Evolutionary conservation across 495 filamentous ascomycete species (phyloP), one percentile per base, ranked within the genome.

Genomic region (Podospora australis): DNA sequence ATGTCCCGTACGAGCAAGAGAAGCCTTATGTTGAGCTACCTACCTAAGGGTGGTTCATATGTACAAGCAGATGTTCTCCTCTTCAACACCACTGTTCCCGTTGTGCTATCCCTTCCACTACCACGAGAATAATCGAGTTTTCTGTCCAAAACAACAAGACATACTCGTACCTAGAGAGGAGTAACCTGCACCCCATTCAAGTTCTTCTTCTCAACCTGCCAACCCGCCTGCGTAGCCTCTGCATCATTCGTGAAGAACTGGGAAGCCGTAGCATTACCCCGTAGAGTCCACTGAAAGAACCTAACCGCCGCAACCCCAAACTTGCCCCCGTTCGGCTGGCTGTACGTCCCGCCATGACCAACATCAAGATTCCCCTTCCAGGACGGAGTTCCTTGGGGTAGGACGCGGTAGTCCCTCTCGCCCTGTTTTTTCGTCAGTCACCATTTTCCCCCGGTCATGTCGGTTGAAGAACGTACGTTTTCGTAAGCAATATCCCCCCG

Each of bases 351-450:
- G 17, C 52, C 53, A 39, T 68, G 64, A 11, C 64, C 64, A 11
- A 66, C 58, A 4, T 49, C 38, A 4, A 68, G 44, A 45, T 68
- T 68, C 11, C 64, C 64, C 52, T 68, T 68, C 60, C 60, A 68
- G n/a, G 43, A n/a, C n/a, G 64, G 64, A 1, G 49, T 57, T 3
- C 36, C 44, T 1, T 34, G 32, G 22, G 60, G 59, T 22, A 67
- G 48, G 11, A 20, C 22, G 1, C 46, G 44, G 39, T 49, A 67
- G 52, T 67, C 64, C 9, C 62, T 47, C 46, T 65, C 62, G 41
- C 53, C 64, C 62, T 65, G 40, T 22, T 42, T 43, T 19, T n/a
- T 23, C 4, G 22, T 41, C 22, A 41, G 39, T 19, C 4, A 9
- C 13, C 20, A 6, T 22, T 41, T 13, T 13, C 8, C 2, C 10